A percentile compares a stretch with the other conserved stretches of the same genome.
phyloP scores from a whole-genome alignment of 1,284 basidiomycete genomes.

The Entoloma clypeatum region DNA sequence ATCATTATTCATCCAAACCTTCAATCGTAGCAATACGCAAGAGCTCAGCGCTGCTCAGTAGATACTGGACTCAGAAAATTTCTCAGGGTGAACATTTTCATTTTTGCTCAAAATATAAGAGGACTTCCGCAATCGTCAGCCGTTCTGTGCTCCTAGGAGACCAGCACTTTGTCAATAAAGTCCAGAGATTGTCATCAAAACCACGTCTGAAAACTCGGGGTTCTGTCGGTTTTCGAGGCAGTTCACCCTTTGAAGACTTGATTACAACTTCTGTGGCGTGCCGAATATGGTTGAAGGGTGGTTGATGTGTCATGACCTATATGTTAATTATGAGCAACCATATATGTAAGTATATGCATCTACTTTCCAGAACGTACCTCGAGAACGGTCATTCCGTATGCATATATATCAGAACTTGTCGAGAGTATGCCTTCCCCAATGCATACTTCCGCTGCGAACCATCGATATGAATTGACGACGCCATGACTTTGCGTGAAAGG shows the following conservation, averaged over 20 bases:
- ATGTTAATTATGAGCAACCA: background rate
- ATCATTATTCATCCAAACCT: too few relatives aligned
- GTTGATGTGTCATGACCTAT: conserved; percentile 48
- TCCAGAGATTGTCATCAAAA: conserved; percentile 46
- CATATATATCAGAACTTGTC: conserved; percentile 47
- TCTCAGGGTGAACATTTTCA: background rate
- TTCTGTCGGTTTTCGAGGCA: conserved; percentile 40
- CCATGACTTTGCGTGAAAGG: conserved; percentile 52
- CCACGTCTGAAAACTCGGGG: conserved; percentile 36
- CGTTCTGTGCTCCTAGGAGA: conserved; percentile 28
- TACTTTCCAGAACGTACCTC: conserved; percentile 48
- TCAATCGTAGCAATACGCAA: too few relatives aligned
- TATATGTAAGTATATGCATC: background rate
- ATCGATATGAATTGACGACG: conserved; percentile 43
- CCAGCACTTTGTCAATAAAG: conserved; percentile 45
- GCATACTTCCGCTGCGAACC: conserved; percentile 57
- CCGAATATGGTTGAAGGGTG: conserved; percentile 44
- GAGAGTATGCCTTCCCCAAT: conserved; percentile 45
- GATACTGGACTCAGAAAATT: background rate
- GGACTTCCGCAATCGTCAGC: conserved; percentile 40
- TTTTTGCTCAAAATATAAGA: conserved; percentile 3
- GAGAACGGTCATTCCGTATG: conserved; percentile 52
- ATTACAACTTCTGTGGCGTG: conserved; percentile 49
- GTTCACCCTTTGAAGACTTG: conserved; percentile 36
- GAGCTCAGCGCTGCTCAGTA: too few relatives aligned